Base-by-base conservation (phyloP, 2,329 filamentous ascomycete genomes). In the Diplodia intermedia region DNA sequence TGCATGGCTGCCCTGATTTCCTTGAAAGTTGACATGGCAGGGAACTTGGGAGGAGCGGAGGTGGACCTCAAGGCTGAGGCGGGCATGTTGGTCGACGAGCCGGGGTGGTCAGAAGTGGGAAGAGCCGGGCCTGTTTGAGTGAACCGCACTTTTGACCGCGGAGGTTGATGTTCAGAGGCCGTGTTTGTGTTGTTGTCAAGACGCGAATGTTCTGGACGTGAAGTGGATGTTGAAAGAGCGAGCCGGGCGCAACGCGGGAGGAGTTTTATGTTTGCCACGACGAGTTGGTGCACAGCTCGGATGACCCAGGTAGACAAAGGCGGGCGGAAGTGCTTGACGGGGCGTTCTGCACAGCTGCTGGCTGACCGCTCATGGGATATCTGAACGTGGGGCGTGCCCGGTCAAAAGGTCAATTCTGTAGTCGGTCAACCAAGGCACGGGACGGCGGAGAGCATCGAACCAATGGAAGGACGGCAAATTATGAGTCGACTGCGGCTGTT, bases 331-430 rank as follows among this genome's bases (percentile, higher is more conserved):
- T 38, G 43, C 50, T 9, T 36, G 29, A 52, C 1, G 9, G 26
- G n/a, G 11, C 1, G 18, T 20, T 4, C 1, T 2, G 26, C 1
- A 18, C 57, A 50, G 57, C 26, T 61, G 31, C 7, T 33, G 23
- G 23, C 31, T 36, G 57, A 43, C 29, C 11, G 18, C 26, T 50
- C 60, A 63, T 38, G 47, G 31, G 60, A 63, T 52, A 50, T 52
- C 26, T 1, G 29, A 9, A 38, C 18, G 9, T 31, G 26, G 43
- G 36, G 36, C 55, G 40, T 26, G 60, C 23, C n/a, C 23, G n/a
- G 43, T 12, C 60, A 8, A 26, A 26, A 36, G 60, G 9, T n/a
- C 60, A 52, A 52, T 52, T 7, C 6, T 14, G 14, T 18, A 33
- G 40, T 26, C 23, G 36, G 20, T 43, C 11, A 29, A 14, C 31